phyloP scores from a whole-genome alignment of 805 yeast species.

The Ogataea neopini region DNA sequence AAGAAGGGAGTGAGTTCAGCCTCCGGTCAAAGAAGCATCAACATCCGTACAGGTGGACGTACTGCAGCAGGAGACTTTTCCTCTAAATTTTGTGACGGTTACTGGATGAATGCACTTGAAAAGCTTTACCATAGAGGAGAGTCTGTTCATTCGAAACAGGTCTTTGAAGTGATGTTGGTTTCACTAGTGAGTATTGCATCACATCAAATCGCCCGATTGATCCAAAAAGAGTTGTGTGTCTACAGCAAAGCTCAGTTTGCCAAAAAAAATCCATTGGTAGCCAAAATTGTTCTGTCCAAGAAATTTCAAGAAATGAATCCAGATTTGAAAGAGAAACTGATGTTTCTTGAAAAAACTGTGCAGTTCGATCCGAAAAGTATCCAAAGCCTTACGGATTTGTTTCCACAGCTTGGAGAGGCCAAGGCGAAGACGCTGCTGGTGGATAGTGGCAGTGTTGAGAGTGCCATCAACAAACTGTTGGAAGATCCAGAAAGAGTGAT shows the following conservation, averaged over 20 bases:
- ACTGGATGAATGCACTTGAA: slow-evolving; percentile 65
- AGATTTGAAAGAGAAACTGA: slow-evolving; percentile 51
- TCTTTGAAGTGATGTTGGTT: slow-evolving; percentile 52
- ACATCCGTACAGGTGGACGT: slow-evolving; percentile 10
- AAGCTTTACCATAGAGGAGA: slow-evolving; percentile 56
- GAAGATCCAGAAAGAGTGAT: slow-evolving; percentile 56
- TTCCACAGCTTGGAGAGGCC: slow-evolving; percentile 58
- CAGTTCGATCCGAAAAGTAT: slow-evolving; percentile 41
- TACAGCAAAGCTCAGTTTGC: slow-evolving; percentile 42
- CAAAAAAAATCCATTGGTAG: slow-evolving; percentile 52
- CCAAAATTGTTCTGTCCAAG: slow-evolving; percentile 52
- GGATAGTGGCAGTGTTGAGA: slow-evolving; percentile 53
- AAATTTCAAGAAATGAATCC: slow-evolving; percentile 49
- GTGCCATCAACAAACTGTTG: slow-evolving; percentile 56
- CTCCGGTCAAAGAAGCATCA: slow-evolving; percentile 6
- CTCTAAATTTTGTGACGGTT: slow-evolving; percentile 51
- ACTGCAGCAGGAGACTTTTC: slow-evolving; percentile 39
- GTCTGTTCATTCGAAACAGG: slow-evolving; percentile 47
- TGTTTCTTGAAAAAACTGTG: slow-evolving; percentile 39
- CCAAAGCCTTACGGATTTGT: slow-evolving; percentile 51
- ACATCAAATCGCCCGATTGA: slow-evolving; percentile 41
- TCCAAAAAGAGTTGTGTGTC: slow-evolving; percentile 47
- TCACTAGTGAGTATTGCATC: slow-evolving; percentile 52
- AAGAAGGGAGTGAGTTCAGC: slow-evolving; percentile 17
- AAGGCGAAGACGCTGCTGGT: slow-evolving; percentile 52